Conservation (phyloP, 2,329 filamentous ascomycete species). For the Monilinia polystroma region DNA sequence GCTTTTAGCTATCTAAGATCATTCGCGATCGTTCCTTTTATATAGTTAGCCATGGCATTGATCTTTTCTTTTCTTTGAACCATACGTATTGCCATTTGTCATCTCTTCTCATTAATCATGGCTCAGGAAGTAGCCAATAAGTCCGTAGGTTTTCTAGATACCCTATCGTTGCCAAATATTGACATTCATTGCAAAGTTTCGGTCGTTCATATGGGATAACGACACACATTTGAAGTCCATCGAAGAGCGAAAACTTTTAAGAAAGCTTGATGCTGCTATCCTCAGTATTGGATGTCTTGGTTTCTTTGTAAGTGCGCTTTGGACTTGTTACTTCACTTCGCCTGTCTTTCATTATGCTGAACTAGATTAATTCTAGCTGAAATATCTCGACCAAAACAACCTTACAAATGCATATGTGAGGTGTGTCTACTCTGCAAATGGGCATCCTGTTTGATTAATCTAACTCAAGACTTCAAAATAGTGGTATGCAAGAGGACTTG, state of each 20-base stretch:
- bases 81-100: no score
- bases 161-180: not conserved
- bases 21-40: not conserved
- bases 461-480: no score
- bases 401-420: no score
- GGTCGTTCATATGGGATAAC: not conserved
- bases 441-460: no score
- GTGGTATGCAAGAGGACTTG: no score
- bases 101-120: not conserved
- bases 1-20: no score
- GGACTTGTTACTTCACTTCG: no score
- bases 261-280: not conserved
- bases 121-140: not conserved
- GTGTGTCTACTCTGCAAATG: no score
- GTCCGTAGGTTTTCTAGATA: not conserved
- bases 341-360: no score
- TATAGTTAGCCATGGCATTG: not conserved
- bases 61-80: not conserved
- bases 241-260: not conserved
- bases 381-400: no score
- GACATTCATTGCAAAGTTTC: not conserved
- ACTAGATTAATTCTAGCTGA: no score
- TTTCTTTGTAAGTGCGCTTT: not conserved
- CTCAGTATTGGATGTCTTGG: slow-evolving; percentile 4
- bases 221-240: slow-evolving; percentile 3